Base-by-base conservation (phyloP, 1,139 yeast species). In the Kurtzmaniella quercitrusa region DNA sequence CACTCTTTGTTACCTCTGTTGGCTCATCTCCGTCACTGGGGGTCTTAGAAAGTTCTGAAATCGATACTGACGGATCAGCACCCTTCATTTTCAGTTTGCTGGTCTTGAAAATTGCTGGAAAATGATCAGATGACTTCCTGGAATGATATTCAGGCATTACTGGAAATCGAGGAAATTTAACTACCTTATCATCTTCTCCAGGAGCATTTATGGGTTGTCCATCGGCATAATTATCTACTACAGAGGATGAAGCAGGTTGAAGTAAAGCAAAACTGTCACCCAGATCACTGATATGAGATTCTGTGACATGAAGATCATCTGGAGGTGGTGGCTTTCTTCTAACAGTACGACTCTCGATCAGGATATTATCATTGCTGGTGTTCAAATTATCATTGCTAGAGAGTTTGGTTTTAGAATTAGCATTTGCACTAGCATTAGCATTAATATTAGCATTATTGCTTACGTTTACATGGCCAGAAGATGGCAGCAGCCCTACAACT, bases 261-360 rank as follows among this genome's bases (percentile, higher is more conserved):
- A 27, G 14, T 27, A 3, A 12, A 4, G 31, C 31, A n/a, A 27
- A 27, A n/a, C 31, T 27, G 14, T 27, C 31, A 11, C 31, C 31
- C 31, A 27, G 31, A 27, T 27, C 31, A 10, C 25, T n/a, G 21
- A 5, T 7, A 34, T 15, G 37, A 5, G 38, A 17, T 6, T 38
- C 25, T 42, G 47, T 21, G 14, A 11, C 14, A 4, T 27, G n/a
- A n/a, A 27, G 31, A 27, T 12, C 14, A 16, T 34, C 37, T 34
- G 14, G 15, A 19, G 65, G 66, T 12, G 68, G 68, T 10, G 68
- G 68, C 43, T 62, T 63, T 34, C 68, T 47, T 43, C 50, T 55
- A 6, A 25, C 8, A 12, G 23, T 19, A 5, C 42, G 29, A n/a
- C 29, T 15, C 21, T 37, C 29, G 3, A 15, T 18, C 16, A 12